These are phyloP conservation scores for Meyerozyma elateridarum DNA, from an alignment of 1,139 yeast genomes.

Conservation along the genomic window DNA sequence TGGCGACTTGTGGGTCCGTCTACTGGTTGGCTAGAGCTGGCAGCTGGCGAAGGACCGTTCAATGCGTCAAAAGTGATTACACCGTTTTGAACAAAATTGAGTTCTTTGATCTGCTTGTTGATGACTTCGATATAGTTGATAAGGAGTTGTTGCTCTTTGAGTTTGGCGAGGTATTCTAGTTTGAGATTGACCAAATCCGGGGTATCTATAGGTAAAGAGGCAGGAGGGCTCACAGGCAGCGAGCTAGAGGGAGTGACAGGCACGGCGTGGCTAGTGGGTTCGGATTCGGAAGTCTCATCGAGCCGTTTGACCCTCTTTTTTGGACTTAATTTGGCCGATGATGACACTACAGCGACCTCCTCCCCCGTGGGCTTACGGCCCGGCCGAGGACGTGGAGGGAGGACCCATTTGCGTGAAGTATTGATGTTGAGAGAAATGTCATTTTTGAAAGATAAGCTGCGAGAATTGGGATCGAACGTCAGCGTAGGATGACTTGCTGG, in stretches of 20 bases:
- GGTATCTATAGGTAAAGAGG: not conserved
- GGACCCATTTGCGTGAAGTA: conserved; percentile 57
- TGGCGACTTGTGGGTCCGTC: not conserved
- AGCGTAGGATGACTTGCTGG: conserved; percentile 15
- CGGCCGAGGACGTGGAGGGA: conserved; percentile 63
- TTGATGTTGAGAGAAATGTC: conserved; percentile 30
- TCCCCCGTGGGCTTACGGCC: conserved; percentile 43
- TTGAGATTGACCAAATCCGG: conserved; percentile 17
- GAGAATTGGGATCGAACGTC: conserved; percentile 15
- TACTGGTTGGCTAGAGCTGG: too few relatives aligned
- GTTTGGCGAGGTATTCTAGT: conserved; percentile 31
- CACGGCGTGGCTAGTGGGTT: not conserved
- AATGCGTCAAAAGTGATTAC: conserved; percentile 44
- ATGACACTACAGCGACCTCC: conserved; percentile 4
- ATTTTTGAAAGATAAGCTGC: conserved; percentile 15
- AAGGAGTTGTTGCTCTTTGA: conserved; percentile 43
- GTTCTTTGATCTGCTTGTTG: conserved; percentile 42
- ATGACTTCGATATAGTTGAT: conserved; percentile 42
- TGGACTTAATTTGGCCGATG: conserved; percentile 6
- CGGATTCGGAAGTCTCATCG: too few relatives aligned
- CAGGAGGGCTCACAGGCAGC: too few relatives aligned
- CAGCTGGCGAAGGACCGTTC: conserved; percentile 17
- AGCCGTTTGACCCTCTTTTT: not conserved
- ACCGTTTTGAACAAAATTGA: conserved; percentile 43
- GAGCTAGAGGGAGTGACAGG: not conserved